Evolutionary conservation across 169 alveolate species (phyloP).

Genomic region (Plasmodium ovale): DNA sequence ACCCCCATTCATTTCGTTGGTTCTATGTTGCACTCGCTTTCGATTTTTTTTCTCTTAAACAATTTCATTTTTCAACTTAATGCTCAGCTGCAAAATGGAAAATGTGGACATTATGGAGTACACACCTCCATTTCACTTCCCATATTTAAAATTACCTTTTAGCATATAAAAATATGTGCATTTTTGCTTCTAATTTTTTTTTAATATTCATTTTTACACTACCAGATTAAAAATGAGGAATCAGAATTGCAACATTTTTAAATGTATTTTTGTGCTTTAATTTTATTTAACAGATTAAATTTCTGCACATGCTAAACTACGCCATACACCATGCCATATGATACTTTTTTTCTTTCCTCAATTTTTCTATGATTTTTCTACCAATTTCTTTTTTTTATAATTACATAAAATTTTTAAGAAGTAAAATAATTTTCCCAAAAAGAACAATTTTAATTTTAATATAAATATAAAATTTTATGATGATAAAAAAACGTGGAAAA

Average conservation of each 20-base stretch:
- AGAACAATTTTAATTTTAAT: background rate
- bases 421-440: background rate
- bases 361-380: background rate
- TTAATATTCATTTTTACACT: background rate
- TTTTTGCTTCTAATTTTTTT: background rate
- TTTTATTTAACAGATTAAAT: background rate
- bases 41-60: background rate
- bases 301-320: background rate
- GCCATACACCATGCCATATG: too few species aligned
- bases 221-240: background rate
- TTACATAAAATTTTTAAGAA: background rate
- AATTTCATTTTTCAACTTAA: background rate
- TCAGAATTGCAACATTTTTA: background rate
- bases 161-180: background rate
- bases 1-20: background rate
- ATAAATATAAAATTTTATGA: background rate
- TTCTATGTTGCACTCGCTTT: too few species aligned
- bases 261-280: constrained; percentile 36
- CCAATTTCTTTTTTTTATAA: background rate
- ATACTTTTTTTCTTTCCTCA: background rate
- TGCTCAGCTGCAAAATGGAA: background rate
- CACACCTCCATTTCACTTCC: background rate
- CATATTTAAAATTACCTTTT: background rate
- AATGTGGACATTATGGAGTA: background rate
- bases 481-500: too few species aligned